Evolutionary conservation across 176 grass and related monocot genomes (phyloP).

Genomic region (Guadua angustifolia): DNA sequence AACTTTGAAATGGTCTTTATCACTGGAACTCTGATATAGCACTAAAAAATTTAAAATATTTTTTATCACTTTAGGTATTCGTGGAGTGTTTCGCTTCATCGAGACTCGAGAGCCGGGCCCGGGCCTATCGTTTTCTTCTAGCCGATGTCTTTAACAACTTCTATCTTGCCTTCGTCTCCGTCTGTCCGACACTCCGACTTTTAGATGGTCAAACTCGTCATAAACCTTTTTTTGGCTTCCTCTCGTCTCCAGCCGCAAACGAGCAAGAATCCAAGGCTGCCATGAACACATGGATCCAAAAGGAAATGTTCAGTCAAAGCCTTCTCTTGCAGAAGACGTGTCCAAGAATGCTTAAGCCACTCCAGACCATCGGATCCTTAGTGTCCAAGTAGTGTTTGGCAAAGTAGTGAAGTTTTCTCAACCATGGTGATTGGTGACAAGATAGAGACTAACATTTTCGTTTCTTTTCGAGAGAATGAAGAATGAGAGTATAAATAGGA

Average conservation of each 20-base stretch:
- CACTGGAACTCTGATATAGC: too few relatives aligned
- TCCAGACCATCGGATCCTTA: too few relatives aligned
- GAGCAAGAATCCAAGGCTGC: background rate
- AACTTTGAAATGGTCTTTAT: too few relatives aligned
- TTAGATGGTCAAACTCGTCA: background rate
- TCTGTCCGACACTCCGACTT: background rate
- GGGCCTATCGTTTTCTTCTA: background rate
- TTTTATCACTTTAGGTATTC: too few relatives aligned
- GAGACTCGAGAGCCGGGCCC: too few relatives aligned
- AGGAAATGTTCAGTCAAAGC: too few relatives aligned
- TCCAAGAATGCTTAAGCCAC: too few relatives aligned
- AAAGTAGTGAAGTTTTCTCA: background rate
- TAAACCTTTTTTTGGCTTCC: background rate
- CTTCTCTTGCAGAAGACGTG: too few relatives aligned
- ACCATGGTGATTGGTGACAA: background rate
- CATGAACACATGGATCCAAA: slow-evolving; percentile 3
- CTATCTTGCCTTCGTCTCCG: background rate
- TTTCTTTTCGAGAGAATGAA: background rate
- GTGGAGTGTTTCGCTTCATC: background rate
- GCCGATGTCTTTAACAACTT: background rate
- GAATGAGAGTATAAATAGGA: background rate
- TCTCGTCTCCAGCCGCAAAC: background rate
- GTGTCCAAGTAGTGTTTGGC: slow-evolving; percentile 9
- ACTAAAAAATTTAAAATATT: too few relatives aligned
- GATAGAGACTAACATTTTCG: background rate